phyloP scores from a whole-genome alignment of 805 yeast species.

The Suhomyces pyralidae region DNA sequence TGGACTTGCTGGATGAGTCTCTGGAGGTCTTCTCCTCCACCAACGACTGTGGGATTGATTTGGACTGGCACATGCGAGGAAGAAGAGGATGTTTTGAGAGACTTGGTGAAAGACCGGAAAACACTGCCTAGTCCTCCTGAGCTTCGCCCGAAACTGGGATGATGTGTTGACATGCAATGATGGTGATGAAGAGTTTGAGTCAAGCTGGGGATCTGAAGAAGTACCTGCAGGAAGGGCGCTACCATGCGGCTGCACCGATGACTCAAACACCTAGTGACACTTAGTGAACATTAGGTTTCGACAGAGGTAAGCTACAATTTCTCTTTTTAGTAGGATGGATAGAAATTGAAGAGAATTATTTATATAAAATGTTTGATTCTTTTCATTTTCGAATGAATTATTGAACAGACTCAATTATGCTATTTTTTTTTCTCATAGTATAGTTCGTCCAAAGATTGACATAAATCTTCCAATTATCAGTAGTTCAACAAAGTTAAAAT shows the following conservation, averaged over 20 bases:
- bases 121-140: conserved; percentile 39
- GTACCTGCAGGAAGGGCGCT: neutral
- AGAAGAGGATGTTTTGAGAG: conserved; percentile 29
- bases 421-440: no score
- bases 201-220: neutral
- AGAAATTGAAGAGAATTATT: no score
- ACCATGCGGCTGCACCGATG: neutral
- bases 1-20: conserved; percentile 37
- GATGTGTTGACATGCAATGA: conserved; percentile 23
- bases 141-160: conserved; percentile 25
- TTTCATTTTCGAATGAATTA: no score
- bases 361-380: no score
- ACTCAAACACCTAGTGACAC: neutral
- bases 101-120: conserved; percentile 36
- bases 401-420: no score
- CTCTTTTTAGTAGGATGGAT: no score
- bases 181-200: neutral
- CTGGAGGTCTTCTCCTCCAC: conserved; percentile 42
- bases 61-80: conserved; percentile 28
- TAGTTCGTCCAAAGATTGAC: no score
- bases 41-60: conserved; percentile 44
- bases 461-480: no score
- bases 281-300: no score
- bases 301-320: no score
- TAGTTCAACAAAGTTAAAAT: no score